A percentile compares a stretch with the other conserved stretches of the same genome.
These are phyloP conservation scores for Ogataea saltuana DNA, from an alignment of 805 yeast genomes.

Conservation along the genomic window DNA sequence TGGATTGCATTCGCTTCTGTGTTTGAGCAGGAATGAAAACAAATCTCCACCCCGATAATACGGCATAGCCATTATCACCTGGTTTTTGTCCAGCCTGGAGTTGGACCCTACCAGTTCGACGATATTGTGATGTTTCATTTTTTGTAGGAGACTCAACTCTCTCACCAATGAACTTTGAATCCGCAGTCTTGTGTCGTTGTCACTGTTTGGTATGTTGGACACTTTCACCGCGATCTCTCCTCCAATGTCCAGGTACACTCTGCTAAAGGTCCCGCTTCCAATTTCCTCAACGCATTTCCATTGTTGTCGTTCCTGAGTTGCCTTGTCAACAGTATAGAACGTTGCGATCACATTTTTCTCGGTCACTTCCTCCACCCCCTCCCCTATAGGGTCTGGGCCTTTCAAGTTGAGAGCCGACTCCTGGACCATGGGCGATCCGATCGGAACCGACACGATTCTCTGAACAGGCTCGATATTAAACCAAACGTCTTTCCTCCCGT, in stretches of 20 bases:
- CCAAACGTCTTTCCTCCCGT: slow-evolving; percentile 19
- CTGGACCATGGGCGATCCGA: slow-evolving; percentile 20
- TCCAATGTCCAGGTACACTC: slow-evolving; percentile 51
- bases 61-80: slow-evolving; percentile 59
- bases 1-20: slow-evolving; percentile 46
- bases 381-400: slow-evolving; percentile 13
- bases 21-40: slow-evolving; percentile 56
- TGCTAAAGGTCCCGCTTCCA: slow-evolving; percentile 72
- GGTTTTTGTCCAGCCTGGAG: slow-evolving; percentile 31
- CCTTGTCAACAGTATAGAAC: slow-evolving; percentile 15
- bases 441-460: slow-evolving; percentile 33
- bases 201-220: slow-evolving; percentile 39
- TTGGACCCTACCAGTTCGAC: slow-evolving; percentile 58
- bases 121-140: slow-evolving; percentile 67
- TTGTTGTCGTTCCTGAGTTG: slow-evolving; percentile 19
- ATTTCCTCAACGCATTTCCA: slow-evolving; percentile 45
- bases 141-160: slow-evolving; percentile 66
- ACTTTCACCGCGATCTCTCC: slow-evolving; percentile 69
- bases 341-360: slow-evolving; percentile 6
- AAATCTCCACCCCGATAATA: slow-evolving; percentile 86
- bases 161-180: slow-evolving; percentile 66
- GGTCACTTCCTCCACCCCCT: slow-evolving; percentile 11
- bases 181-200: slow-evolving; percentile 45
- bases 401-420: slow-evolving; percentile 16
- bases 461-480: slow-evolving; percentile 31